Conservation (phyloP, 768 basidiomycete genomes). For the Cyclocybe cylindracea region DNA sequence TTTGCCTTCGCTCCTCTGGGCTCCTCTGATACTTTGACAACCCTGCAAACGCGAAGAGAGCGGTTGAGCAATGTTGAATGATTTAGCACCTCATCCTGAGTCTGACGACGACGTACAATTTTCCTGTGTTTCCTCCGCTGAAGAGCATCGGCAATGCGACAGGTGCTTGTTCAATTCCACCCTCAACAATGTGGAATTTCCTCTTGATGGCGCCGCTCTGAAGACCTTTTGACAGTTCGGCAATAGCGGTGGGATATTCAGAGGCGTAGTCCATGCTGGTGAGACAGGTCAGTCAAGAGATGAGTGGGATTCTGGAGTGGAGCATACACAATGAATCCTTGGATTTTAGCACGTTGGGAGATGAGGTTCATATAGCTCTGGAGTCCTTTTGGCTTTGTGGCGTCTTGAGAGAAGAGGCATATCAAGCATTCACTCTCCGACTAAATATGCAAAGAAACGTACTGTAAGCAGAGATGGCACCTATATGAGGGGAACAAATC, state of each 20-base stretch:
- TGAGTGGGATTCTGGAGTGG: neutral
- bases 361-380: constrained; percentile 72
- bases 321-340: constrained; percentile 81
- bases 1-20: constrained; percentile 26
- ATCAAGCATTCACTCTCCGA: neutral
- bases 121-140: constrained; percentile 77
- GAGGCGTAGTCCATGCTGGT: constrained; percentile 74
- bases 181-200: constrained; percentile 78
- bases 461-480: constrained; percentile 88
- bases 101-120: constrained; percentile 47
- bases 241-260: constrained; percentile 58
- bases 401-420: constrained; percentile 38
- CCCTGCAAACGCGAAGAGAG: constrained; percentile 32
- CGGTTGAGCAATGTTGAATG: constrained; percentile 3
- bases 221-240: constrained; percentile 59
- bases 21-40: constrained; percentile 58
- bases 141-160: constrained; percentile 70
- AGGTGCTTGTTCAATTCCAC: constrained; percentile 71
- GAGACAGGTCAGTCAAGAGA: neutral
- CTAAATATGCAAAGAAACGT: constrained; percentile 18
- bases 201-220: constrained; percentile 72
- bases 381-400: constrained; percentile 62
- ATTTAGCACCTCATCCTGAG: neutral
- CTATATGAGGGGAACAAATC: constrained; percentile 31
- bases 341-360: constrained; percentile 71